These are phyloP conservation scores for Coniferiporia weirii DNA, from an alignment of 1,284 basidiomycete genomes.

Conservation along the genomic window DNA sequence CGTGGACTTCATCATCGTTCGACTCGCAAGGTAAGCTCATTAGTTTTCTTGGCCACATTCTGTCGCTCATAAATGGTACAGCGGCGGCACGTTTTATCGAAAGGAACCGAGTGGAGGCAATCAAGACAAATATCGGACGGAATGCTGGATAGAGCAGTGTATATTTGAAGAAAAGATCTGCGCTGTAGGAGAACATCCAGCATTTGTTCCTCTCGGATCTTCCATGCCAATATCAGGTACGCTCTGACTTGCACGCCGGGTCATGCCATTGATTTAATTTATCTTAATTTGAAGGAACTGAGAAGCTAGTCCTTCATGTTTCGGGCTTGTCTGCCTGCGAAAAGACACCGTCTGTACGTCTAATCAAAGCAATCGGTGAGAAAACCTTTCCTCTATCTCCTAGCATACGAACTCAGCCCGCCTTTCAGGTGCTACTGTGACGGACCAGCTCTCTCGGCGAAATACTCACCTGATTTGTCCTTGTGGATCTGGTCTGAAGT, in stretches of 20 bases:
- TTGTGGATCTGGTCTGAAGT: conserved; percentile 59
- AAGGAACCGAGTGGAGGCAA: conserved; percentile 42
- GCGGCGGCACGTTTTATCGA: conserved; percentile 54
- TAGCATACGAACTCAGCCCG: not conserved
- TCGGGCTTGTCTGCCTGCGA: conserved; percentile 49
- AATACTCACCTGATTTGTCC: conserved; percentile 74
- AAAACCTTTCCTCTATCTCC: conserved; percentile 3
- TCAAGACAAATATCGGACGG: conserved; percentile 61
- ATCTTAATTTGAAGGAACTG: conserved; percentile 38
- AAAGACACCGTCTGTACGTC: conserved; percentile 13
- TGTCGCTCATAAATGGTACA: conserved; percentile 24
- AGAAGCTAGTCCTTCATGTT: conserved; percentile 50
- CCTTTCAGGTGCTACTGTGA: conserved; percentile 46
- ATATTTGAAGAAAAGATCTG: conserved; percentile 64
- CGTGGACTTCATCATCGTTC: conserved; percentile 60
- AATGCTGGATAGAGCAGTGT: conserved; percentile 79
- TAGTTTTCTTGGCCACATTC: not conserved
- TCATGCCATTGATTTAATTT: not conserved
- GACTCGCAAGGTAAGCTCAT: conserved; percentile 56
- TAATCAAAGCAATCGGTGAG: conserved; percentile 7
- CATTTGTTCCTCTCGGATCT: conserved; percentile 56
- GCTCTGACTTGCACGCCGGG: conserved; percentile 17
- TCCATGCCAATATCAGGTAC: conserved; percentile 47
- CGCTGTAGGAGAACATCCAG: conserved; percentile 50
- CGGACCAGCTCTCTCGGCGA: conserved; percentile 52